Base-by-base conservation (phyloP, 2,329 filamentous ascomycete species). In the Dryadomyces quercivorus region DNA sequence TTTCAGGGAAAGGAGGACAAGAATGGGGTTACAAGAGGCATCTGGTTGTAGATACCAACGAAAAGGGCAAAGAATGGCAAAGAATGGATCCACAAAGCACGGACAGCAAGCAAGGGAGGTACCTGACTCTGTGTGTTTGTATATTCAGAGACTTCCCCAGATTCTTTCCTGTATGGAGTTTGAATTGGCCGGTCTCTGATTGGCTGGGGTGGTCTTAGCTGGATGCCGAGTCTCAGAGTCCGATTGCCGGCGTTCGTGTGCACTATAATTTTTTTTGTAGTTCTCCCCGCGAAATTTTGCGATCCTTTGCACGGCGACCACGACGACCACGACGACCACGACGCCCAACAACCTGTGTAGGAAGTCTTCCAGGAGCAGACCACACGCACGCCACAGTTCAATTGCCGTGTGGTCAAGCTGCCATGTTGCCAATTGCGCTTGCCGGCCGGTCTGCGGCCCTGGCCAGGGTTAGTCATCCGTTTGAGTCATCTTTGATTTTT, bases 371-470 rank as follows among this genome's bases (percentile, higher is more conserved):
- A 50, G 47, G 26, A 38, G 46, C 46, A 15, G 18, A 48, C 46
- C 47, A 40, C 34, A 20, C 31, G 12, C 36, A 31, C 5, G 20
- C 20, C 34, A 8, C 15, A 13, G 3, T n/a, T 22, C 22, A 12
- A 49, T 38, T 45, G 46, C 50, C 21, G 57, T 46, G 54, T 53
- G 53, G 52, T 43, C 51, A 51, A 58, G 56, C 56, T 54, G 38
- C 21, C 45, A 78, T 77, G 75, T 72, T 73, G 65, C 67, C 74
- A 68, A 74, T 77, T 67, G 69, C 74, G 64, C 67, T 76, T 61
- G 73, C 71, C 61, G 69, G 71, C 61, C 72, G 74, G 61, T 73
- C 73, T 58, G 71, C 74, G 64, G 70, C 69, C 60, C 69, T 71
- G 63, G 70, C 74, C 63, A 70, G 68, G 67, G 75, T 78, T 46